phyloP scores from a whole-genome alignment of 768 basidiomycete genomes.

The Podaxis pistillaris region DNA sequence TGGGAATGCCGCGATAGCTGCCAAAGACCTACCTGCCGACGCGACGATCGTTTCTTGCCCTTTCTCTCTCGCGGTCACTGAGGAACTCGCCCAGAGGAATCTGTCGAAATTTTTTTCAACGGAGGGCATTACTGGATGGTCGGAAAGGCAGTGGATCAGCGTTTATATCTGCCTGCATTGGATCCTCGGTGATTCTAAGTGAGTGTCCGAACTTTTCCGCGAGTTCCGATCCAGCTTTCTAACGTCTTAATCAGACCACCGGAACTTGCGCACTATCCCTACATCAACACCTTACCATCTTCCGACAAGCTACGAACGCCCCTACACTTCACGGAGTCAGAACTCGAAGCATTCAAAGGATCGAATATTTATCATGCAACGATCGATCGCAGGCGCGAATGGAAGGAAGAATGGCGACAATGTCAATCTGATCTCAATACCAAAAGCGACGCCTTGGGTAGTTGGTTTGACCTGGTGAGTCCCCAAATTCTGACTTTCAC shows the following conservation, averaged over 20 bases:
- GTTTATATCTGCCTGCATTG: slow-evolving; percentile 39
- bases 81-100: slow-evolving; percentile 41
- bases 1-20: slow-evolving; percentile 54
- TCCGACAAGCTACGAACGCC: slow-evolving; percentile 62
- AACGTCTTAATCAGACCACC: slow-evolving; percentile 7
- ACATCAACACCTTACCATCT: slow-evolving; percentile 66
- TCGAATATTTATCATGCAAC: slow-evolving; percentile 83
- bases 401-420: slow-evolving; percentile 60
- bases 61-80: slow-evolving; percentile 61
- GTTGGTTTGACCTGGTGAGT: slow-evolving; percentile 60
- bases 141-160: slow-evolving; percentile 66
- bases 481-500: background rate
- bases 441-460: slow-evolving; percentile 40
- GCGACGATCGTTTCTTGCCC: slow-evolving; percentile 65
- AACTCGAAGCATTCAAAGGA: slow-evolving; percentile 67
- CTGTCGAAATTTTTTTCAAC: slow-evolving; percentile 28
- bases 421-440: slow-evolving; percentile 43
- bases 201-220: background rate
- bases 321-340: slow-evolving; percentile 62
- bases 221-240: background rate
- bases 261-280: slow-evolving; percentile 49
- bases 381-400: slow-evolving; percentile 57
- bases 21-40: slow-evolving; percentile 45
- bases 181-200: slow-evolving; percentile 15
- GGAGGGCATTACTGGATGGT: slow-evolving; percentile 38